phyloP scores from a whole-genome alignment of 805 yeast genomes.

The Schwanniomyces occidentalis region DNA sequence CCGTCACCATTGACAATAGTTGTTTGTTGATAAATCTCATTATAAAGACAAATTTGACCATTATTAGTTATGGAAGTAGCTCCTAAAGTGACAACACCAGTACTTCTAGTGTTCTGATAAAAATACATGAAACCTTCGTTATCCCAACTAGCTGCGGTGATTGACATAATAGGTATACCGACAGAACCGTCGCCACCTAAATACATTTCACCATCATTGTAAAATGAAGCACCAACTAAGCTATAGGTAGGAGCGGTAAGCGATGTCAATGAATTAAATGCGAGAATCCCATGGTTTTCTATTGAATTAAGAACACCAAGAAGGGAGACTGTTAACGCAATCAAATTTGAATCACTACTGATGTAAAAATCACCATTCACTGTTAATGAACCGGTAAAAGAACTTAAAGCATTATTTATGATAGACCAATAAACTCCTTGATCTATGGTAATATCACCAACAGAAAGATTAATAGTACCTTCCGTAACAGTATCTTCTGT shows the following conservation, averaged over 20 bases:
- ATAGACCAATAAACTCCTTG: slow-evolving; percentile 27
- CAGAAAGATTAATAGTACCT: slow-evolving; percentile 5
- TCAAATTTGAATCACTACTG: slow-evolving; percentile 10
- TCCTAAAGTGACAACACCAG: slow-evolving; percentile 22
- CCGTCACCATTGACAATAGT: slow-evolving; percentile 26
- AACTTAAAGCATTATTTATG: slow-evolving; percentile 20
- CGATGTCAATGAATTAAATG: slow-evolving; percentile 22
- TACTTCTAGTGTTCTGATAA: slow-evolving; percentile 19
- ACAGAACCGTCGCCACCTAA: slow-evolving; percentile 20
- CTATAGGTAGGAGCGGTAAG: slow-evolving; percentile 16
- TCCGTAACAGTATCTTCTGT: slow-evolving; percentile 1
- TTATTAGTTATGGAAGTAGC: slow-evolving; percentile 14
- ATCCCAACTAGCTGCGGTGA: slow-evolving; percentile 14
- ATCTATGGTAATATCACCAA: slow-evolving; percentile 21
- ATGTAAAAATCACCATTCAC: slow-evolving; percentile 25
- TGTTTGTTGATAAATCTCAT: slow-evolving; percentile 21
- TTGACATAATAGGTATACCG: slow-evolving; percentile 13
- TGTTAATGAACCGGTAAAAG: slow-evolving; percentile 21
- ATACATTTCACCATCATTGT: slow-evolving; percentile 26
- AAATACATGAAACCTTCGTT: slow-evolving; percentile 24
- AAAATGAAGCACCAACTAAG: slow-evolving; percentile 16
- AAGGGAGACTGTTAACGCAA: slow-evolving; percentile 17
- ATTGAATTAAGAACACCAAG: slow-evolving; percentile 12
- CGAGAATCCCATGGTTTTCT: slow-evolving; percentile 19
- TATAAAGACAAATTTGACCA: slow-evolving; percentile 28